These are phyloP conservation scores for Chlorella ohadii DNA, from an alignment of 139 green algal species.

Conservation along the genomic window DNA sequence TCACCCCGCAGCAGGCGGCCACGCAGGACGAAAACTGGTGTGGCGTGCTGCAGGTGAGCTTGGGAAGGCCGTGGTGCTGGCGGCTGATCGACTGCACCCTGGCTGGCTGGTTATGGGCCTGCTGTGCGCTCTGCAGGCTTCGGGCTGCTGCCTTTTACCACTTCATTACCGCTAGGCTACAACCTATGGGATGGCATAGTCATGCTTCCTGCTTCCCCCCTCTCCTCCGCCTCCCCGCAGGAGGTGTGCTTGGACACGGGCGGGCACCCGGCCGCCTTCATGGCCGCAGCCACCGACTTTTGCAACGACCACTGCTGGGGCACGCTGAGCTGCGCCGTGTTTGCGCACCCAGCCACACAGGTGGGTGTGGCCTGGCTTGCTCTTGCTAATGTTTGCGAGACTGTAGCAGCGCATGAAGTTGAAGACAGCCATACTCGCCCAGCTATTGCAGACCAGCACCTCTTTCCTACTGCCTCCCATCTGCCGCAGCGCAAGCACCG, in stretches of 20 bases:
- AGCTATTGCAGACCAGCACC: neutral
- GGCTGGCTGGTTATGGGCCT: no score
- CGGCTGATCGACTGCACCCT: no score
- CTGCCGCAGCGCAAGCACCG: constrained; percentile 34
- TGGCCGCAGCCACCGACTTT: constrained; percentile 60
- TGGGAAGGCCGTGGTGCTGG: neutral
- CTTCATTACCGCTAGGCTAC: no score
- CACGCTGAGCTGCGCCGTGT: constrained; percentile 68
- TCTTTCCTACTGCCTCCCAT: neutral
- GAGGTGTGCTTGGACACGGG: constrained; percentile 68
- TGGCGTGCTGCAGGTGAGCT: constrained; percentile 69
- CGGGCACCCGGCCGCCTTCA: constrained; percentile 58
- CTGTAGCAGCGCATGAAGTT: no score
- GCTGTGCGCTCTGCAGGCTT: no score
- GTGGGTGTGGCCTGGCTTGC: neutral
- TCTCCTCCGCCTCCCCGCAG: neutral
- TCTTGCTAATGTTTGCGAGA: no score
- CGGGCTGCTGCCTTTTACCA: no score
- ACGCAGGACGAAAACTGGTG: constrained; percentile 80
- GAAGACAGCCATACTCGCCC: no score
- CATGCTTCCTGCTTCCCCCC: neutral
- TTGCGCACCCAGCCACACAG: constrained; percentile 64
- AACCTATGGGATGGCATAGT: no score
- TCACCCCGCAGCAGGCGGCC: constrained; percentile 57
- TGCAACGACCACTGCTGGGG: constrained; percentile 79